Percentiles rank a stretch among this genome's conserved stretches.
Conservation (phyloP, 805 yeast species). For the Saccharomycopsis schoenii region DNA sequence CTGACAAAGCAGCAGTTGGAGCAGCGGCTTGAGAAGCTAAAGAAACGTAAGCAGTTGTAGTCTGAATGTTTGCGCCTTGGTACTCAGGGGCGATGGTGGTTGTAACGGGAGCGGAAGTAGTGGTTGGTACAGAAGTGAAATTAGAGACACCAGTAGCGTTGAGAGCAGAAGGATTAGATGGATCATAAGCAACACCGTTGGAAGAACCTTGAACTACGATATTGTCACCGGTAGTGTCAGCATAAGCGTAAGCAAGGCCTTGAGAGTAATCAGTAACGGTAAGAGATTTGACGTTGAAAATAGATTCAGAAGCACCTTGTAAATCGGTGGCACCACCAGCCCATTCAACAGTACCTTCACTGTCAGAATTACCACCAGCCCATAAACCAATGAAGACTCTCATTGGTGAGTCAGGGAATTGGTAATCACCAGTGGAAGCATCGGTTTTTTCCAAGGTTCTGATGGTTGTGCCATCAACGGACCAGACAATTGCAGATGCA, state of each 20-base stretch:
- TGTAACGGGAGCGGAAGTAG: constrained; percentile 15
- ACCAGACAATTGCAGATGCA: constrained; percentile 42
- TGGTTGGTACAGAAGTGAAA: constrained; percentile 16
- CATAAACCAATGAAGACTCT: constrained; percentile 32
- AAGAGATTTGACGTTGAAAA: constrained; percentile 39
- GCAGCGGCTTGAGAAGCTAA: constrained; percentile 7
- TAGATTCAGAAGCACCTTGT: constrained; percentile 33
- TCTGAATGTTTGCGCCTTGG: constrained; percentile 7
- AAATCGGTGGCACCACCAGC: constrained; percentile 52
- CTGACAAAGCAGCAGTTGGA: constrained; percentile 16
- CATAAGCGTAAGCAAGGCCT: constrained; percentile 33
- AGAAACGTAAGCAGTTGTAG: constrained; percentile 17
- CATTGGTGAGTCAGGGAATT: constrained; percentile 66
- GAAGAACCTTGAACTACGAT: constrained; percentile 34
- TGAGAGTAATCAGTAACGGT: constrained; percentile 43
- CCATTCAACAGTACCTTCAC: constrained; percentile 46
- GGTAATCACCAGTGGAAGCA: constrained; percentile 42
- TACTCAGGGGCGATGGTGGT: constrained; percentile 8
- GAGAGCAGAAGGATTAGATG: constrained; percentile 5
- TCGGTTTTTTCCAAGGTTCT: constrained; percentile 39
- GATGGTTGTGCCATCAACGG: constrained; percentile 46
- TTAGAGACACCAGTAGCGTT: constrained; percentile 9
- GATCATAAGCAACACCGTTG: constrained; percentile 1
- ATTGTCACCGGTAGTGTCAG: constrained; percentile 32
- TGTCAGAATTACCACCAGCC: constrained; percentile 42